Percentiles rank a stretch among this genome's conserved stretches.
Conservation (phyloP, 164 flowering plant genomes). For the grape (Vitis vinifera) region DNA sequence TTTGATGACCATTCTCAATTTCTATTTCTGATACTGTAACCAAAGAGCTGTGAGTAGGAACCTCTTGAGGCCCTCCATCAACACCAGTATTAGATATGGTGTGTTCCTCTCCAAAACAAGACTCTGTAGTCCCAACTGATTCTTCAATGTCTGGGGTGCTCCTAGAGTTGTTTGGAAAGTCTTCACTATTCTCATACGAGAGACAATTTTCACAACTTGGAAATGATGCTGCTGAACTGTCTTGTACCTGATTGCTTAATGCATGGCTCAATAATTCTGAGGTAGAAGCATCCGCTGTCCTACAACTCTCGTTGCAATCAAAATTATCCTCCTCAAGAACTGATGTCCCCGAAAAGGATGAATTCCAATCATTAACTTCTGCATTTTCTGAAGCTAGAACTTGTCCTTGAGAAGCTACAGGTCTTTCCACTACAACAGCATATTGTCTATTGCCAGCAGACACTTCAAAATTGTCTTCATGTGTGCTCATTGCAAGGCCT, state of each 20-base stretch:
- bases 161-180: slow-evolving; percentile 20
- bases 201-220: slow-evolving; percentile 28
- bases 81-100: slow-evolving; percentile 11
- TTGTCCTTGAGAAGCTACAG: slow-evolving; percentile 23
- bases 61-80: slow-evolving; percentile 26
- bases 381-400: slow-evolving; percentile 26
- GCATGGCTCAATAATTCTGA: slow-evolving; percentile 35
- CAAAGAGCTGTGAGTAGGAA: slow-evolving; percentile 26
- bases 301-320: slow-evolving; percentile 26
- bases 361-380: slow-evolving; percentile 21
- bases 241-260: slow-evolving; percentile 20
- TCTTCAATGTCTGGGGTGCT: slow-evolving; percentile 27
- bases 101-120: slow-evolving; percentile 31
- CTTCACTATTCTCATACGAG: slow-evolving; percentile 36
- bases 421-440: slow-evolving; percentile 21
- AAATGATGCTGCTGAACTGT: slow-evolving; percentile 25
- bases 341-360: slow-evolving; percentile 14
- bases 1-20: slow-evolving; percentile 30
- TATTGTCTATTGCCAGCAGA: slow-evolving; percentile 28
- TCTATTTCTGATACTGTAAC: slow-evolving; percentile 43
- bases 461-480: slow-evolving; percentile 40
- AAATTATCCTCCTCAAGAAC: slow-evolving; percentile 25
- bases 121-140: slow-evolving; percentile 17
- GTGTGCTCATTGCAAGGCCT: slow-evolving; percentile 32
- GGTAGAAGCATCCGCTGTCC: slow-evolving; percentile 29